Evolutionary conservation across 441 rosid genomes (phyloP).

Genomic region (Jatropha podagrica): DNA sequence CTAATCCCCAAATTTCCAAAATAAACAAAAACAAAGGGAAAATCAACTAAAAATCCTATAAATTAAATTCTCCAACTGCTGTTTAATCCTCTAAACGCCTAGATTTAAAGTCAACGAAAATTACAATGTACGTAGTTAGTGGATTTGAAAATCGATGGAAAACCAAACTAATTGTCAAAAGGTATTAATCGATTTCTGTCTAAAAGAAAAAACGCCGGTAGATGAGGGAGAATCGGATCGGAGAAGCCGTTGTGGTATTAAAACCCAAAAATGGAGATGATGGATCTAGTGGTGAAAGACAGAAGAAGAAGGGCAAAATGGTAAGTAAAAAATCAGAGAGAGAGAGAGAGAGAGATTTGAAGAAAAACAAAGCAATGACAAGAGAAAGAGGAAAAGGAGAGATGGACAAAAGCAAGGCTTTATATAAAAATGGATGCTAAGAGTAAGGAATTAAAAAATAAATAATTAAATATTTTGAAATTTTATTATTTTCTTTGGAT

Average conservation of each 20-base stretch:
- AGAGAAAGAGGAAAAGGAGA: conserved; percentile 9
- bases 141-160: background rate
- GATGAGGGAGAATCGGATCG: background rate
- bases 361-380: conserved; percentile 13
- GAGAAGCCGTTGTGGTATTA: background rate
- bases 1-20: background rate
- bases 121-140: conserved; percentile 1
- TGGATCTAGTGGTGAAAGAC: background rate
- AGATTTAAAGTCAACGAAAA: conserved; percentile 11
- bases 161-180: background rate
- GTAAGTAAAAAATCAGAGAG: conserved; percentile 1
- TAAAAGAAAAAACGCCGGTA: background rate
- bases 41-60: background rate
- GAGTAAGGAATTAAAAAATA: conserved; percentile 16
- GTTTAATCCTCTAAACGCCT: background rate
- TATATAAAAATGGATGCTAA: conserved; percentile 14
- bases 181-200: background rate
- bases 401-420: background rate
- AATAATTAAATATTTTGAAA: background rate
- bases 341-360: background rate
- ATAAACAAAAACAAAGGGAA: background rate
- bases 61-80: background rate
- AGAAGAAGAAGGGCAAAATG: conserved; percentile 1
- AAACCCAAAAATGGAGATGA: conserved; percentile 17
- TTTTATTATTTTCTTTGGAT: background rate